Evolutionary conservation across 371 early-diverging fungal species (phyloP).

Genomic region (Syncephalis plumigaleata): DNA sequence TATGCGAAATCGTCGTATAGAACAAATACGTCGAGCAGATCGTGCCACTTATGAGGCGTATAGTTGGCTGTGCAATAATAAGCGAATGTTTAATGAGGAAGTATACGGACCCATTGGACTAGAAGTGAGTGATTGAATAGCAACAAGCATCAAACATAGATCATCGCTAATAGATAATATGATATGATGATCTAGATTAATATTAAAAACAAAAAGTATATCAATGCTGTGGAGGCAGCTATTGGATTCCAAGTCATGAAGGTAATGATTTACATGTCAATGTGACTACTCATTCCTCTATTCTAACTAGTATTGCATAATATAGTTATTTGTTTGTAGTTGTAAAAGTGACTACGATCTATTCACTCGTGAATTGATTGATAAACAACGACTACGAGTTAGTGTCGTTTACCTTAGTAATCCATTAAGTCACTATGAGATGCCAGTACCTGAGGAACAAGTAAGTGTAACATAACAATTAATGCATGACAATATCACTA

Average conservation of each 20-base stretch:
- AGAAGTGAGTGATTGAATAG: neutral
- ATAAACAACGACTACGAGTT: constrained; percentile 30
- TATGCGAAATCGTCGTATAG: constrained; percentile 22
- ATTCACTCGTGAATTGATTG: constrained; percentile 39
- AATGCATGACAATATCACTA: too few species aligned
- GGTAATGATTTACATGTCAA: neutral
- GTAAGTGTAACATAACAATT: constrained; percentile 10
- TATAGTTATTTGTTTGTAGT: constrained; percentile 62
- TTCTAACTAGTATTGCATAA: neutral
- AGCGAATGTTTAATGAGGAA: constrained; percentile 32
- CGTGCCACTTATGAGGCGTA: constrained; percentile 33
- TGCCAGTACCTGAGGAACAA: constrained; percentile 21
- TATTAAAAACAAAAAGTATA: constrained; percentile 36
- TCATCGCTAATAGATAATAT: neutral
- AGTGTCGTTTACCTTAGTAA: constrained; percentile 32
- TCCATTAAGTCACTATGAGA: constrained; percentile 13
- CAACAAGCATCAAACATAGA: too few species aligned
- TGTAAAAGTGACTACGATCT: constrained; percentile 51
- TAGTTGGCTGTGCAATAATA: constrained; percentile 44
- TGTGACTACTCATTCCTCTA: neutral
- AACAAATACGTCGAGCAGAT: constrained; percentile 18
- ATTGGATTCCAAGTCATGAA: neutral
- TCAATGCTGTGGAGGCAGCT: constrained; percentile 35
- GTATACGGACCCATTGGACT: constrained; percentile 44
- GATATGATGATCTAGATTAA: constrained; percentile 17